These are phyloP conservation scores for Tubosaeta sp. DNA, from an alignment of 768 basidiomycete genomes.

Conservation along the genomic window DNA sequence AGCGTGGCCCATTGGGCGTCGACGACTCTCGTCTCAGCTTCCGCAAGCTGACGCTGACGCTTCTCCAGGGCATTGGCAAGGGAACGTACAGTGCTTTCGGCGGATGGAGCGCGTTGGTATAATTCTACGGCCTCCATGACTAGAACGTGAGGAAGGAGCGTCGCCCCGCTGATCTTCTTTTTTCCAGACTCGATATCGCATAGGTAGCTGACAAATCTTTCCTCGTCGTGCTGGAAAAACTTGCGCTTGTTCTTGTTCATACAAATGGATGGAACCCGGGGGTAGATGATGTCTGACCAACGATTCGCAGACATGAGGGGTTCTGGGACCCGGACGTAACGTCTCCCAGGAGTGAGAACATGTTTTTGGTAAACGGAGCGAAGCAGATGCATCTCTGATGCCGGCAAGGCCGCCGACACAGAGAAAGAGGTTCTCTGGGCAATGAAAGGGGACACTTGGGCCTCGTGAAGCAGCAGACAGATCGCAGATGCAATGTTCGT, in stretches of 20 bases:
- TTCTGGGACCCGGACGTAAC: constrained; percentile 45
- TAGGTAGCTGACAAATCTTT: constrained; percentile 57
- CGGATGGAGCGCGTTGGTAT: neutral
- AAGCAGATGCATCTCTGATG: constrained; percentile 38
- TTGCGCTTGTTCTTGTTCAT: constrained; percentile 54
- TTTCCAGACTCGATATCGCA: constrained; percentile 51
- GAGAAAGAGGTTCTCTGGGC: constrained; percentile 13
- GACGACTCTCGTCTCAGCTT: constrained; percentile 40
- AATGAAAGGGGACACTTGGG: constrained; percentile 20
- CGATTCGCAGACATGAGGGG: constrained; percentile 56
- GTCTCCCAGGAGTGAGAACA: constrained; percentile 55
- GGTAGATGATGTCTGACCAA: constrained; percentile 56
- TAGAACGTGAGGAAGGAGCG: constrained; percentile 62
- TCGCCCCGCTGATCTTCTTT: constrained; percentile 58
- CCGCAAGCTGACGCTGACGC: constrained; percentile 28
- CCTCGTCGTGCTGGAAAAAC: constrained; percentile 57
- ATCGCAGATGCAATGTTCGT: constrained; percentile 67
- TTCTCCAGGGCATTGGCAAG: constrained; percentile 18
- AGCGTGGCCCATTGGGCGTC: constrained; percentile 68
- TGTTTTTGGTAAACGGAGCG: constrained; percentile 58
- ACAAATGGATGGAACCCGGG: constrained; percentile 54
- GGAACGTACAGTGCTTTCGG: neutral
- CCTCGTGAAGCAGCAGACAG: constrained; percentile 45
- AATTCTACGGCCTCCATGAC: constrained; percentile 35
- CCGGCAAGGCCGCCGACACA: constrained; percentile 28